Base-by-base conservation (phyloP, 73 alveolate genomes). In the Paraurostyla sp. region DNA sequence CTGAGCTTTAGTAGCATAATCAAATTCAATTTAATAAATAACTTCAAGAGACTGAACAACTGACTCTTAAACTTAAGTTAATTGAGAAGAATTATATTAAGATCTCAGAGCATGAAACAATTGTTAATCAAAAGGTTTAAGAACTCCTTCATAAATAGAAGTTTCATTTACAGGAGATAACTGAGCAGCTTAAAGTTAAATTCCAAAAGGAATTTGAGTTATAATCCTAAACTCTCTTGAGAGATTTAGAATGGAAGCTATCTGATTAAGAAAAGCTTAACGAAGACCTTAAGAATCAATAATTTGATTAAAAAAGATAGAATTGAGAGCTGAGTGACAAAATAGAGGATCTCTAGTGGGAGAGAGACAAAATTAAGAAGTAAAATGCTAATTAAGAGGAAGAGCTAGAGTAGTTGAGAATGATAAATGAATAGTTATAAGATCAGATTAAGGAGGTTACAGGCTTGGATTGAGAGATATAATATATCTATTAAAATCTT, bases 11-110 rank as follows among this genome's bases (percentile, higher is more conserved):
- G 23, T 2, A 38, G 7, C 58, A 65, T 65, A 56, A 65, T 38
- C 6, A 65, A 16, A 7, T 2, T 1, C 36, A 65, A 38, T 6
- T 65, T 11, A 15, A 65, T 15, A 65, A 65, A 6, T 40, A 65
- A 65, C 41, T 38, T 3, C 2, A 15, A 18, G 82, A 65, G 33
- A 38, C 82, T 32, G 82, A 65, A 13, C 58, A 65, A 38, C 15
- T 65, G 16, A 16, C 35, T 32, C 1, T 0, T 0, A 65, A 65
- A 38, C 40, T 65, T 2, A 6, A 15, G 18, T 9, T 2, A 6
- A 38, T 65, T 65, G 82, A 65, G 36, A 33, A 40, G 41, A 58
- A 65, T 35, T 65, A 65, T 65, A 65, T 65, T 15, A 65, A 65
- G 46, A 65, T 65, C 2, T 9, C 50, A 18, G 41, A 42, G 11